A percentile compares a stretch with the other conserved stretches of the same genome.
Conservation (phyloP, 169 alveolate genomes). For the Babesia bigemina region DNA sequence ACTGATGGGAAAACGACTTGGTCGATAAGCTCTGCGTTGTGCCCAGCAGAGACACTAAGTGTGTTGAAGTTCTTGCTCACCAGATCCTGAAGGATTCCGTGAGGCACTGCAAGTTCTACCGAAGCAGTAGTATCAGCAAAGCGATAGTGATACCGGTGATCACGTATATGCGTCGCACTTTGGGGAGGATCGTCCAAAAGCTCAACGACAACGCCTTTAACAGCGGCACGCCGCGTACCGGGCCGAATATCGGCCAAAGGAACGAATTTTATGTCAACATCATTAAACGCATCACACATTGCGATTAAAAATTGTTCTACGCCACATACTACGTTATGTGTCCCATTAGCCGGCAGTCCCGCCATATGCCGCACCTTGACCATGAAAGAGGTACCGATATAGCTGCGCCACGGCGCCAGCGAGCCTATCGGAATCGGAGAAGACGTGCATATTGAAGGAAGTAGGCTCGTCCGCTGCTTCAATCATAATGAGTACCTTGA, state of each 20-base stretch:
- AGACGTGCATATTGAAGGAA: slow-evolving; percentile 38
- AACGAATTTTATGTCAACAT: slow-evolving; percentile 15
- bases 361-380: slow-evolving; percentile 3
- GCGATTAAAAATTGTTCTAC: not conserved
- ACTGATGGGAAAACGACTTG: slow-evolving; percentile 44
- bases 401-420: slow-evolving; percentile 58
- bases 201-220: slow-evolving; percentile 73
- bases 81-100: slow-evolving; percentile 70
- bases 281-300: slow-evolving; percentile 11
- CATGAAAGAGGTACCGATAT: slow-evolving; percentile 54
- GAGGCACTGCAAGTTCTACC: slow-evolving; percentile 74
- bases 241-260: slow-evolving; percentile 70
- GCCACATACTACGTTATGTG: not conserved
- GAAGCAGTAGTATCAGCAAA: slow-evolving; percentile 75
- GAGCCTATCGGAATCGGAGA: slow-evolving; percentile 52
- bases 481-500: slow-evolving; percentile 31
- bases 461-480: slow-evolving; percentile 37
- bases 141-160: slow-evolving; percentile 68
- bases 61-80: slow-evolving; percentile 40
- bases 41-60: slow-evolving; percentile 35
- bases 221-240: slow-evolving; percentile 58
- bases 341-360: not conserved
- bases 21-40: slow-evolving; percentile 41
- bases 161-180: slow-evolving; percentile 68
- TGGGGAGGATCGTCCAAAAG: slow-evolving; percentile 78